Conservation (phyloP, 139 green algal genomes). For the Chlamydomonas schloesseri region DNA sequence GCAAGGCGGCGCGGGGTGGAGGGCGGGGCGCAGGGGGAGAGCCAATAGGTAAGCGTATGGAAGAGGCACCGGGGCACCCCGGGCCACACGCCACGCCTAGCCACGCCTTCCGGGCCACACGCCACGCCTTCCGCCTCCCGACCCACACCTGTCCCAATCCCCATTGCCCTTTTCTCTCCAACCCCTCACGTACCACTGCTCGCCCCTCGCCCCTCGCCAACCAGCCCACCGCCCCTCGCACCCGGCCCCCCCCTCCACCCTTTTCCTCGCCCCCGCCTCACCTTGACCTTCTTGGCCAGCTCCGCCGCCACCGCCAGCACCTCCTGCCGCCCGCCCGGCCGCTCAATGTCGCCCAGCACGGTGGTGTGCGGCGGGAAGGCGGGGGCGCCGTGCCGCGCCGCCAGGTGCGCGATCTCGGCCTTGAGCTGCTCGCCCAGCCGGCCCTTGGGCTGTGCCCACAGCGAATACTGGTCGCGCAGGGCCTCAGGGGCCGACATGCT, state of each 20-base stretch:
- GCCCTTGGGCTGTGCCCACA: background rate
- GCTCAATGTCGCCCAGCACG: conserved; percentile 52
- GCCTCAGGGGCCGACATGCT: background rate
- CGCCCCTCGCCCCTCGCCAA: no score
- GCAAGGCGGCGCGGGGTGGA: no score
- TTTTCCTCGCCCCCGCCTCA: background rate
- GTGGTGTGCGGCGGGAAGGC: conserved; percentile 57
- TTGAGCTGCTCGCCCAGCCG: conserved; percentile 2
- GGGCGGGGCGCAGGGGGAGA: background rate
- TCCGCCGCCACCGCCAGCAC: conserved; percentile 14
- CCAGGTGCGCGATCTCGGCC: conserved; percentile 29
- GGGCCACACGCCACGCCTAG: no score
- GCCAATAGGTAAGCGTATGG: no score
- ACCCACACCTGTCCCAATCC: no score
- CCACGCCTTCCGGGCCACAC: no score
- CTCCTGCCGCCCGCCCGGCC: background rate
- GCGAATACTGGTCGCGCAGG: background rate
- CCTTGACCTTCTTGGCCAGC: conserved; percentile 25
- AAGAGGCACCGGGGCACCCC: no score
- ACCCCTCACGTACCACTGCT: no score
- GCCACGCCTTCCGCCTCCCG: no score
- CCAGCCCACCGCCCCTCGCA: background rate
- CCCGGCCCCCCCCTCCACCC: no score
- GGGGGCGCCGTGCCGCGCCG: background rate
- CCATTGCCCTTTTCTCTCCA: no score